phyloP scores from a whole-genome alignment of 352 stramenopile species.

The Achlya hypogyna region DNA sequence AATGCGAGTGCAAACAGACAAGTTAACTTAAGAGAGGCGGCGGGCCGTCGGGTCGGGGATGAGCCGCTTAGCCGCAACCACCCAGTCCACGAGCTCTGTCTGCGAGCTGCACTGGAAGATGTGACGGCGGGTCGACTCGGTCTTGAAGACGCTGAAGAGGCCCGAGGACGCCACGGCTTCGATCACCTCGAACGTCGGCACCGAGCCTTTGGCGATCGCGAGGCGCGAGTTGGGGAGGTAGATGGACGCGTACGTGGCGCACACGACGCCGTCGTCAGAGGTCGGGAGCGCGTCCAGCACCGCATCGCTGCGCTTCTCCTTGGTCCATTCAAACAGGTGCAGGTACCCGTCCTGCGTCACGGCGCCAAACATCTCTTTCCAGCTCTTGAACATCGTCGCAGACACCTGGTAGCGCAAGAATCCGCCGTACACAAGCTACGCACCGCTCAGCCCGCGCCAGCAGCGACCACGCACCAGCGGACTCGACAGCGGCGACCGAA shows the following conservation, averaged over 20 bases:
- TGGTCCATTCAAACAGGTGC: conserved; percentile 44
- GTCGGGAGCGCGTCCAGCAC: conserved; percentile 50
- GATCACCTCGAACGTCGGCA: conserved; percentile 61
- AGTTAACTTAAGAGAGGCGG: background rate
- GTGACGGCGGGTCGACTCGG: conserved; percentile 54
- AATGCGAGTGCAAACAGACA: background rate
- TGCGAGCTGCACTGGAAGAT: conserved; percentile 76
- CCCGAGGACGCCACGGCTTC: conserved; percentile 38
- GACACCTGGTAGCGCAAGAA: conserved; percentile 72
- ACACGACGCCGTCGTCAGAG: conserved; percentile 38
- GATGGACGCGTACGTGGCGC: conserved; percentile 32
- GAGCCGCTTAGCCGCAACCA: conserved; percentile 63
- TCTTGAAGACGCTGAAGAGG: conserved; percentile 51
- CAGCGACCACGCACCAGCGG: conserved; percentile 51
- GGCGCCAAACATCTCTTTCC: conserved; percentile 65
- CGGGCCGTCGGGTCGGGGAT: conserved; percentile 26
- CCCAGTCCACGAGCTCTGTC: conserved; percentile 71
- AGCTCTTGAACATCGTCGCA: conserved; percentile 61
- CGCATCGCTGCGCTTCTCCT: conserved; percentile 54
- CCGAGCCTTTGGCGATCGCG: conserved; percentile 54
- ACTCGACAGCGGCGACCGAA: conserved; percentile 61
- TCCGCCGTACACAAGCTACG: conserved; percentile 24
- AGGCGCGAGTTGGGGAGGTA: conserved; percentile 57
- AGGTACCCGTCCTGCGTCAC: conserved; percentile 69
- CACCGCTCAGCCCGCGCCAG: background rate